phyloP scores from a whole-genome alignment of 2,329 filamentous ascomycete genomes.

The Rutstroemia sp. region DNA sequence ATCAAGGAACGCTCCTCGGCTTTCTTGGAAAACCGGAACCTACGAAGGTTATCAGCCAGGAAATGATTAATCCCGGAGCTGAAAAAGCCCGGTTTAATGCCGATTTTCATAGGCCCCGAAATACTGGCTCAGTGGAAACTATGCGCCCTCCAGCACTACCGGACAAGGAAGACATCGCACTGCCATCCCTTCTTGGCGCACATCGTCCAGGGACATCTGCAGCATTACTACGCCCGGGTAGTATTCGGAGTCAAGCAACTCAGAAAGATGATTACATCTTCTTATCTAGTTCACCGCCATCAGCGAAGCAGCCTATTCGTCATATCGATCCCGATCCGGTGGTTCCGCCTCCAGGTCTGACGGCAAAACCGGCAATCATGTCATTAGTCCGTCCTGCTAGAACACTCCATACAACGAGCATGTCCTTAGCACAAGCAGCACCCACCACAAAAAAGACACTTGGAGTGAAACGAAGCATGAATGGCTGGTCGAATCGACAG shows the following conservation, averaged over 20 bases:
- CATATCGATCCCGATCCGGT: conserved; percentile 9
- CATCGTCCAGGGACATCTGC: conserved; percentile 19
- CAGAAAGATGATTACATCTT: conserved; percentile 25
- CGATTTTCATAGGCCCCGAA: conserved; percentile 3
- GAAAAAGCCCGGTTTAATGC: background rate
- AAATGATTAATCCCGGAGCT: background rate
- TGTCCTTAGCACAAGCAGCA: conserved; percentile 14
- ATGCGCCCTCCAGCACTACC: background rate
- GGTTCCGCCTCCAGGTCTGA: conserved; percentile 8
- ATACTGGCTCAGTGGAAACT: background rate
- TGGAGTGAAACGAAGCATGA: conserved; percentile 40
- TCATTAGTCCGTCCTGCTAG: conserved; percentile 20
- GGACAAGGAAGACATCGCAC: background rate
- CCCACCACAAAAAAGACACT: conserved; percentile 36
- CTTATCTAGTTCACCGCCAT: conserved; percentile 27
- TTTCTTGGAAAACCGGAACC: conserved; percentile 22
- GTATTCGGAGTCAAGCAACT: conserved; percentile 8
- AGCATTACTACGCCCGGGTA: conserved; percentile 16
- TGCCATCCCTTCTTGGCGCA: conserved; percentile 8
- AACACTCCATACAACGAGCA: conserved; percentile 22
- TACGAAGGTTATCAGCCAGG: background rate
- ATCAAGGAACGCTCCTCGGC: conserved; percentile 22
- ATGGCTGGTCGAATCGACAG: conserved; percentile 36
- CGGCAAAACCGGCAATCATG: conserved; percentile 17
- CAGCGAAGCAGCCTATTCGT: conserved; percentile 8